These are phyloP conservation scores for Aspergillus indologenus DNA, from an alignment of 495 filamentous ascomycete species.

Conservation along the genomic window DNA sequence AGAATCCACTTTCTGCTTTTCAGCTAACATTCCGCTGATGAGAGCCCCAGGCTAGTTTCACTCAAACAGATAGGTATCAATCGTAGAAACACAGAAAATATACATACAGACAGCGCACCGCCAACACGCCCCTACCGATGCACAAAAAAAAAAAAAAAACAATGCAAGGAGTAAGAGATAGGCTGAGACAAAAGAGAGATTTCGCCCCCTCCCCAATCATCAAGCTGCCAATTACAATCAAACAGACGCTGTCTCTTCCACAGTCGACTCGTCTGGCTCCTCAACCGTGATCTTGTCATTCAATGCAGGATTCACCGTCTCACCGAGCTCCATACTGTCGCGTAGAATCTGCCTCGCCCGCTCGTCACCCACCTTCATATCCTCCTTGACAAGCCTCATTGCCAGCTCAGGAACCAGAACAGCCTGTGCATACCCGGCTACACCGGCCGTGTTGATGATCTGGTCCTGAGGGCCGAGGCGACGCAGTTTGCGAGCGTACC, in stretches of 20 bases:
- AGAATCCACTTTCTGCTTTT: not conserved
- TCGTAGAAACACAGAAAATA: not conserved
- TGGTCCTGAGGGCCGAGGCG: conserved; percentile 62
- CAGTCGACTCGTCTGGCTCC: not conserved
- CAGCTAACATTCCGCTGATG: not conserved
- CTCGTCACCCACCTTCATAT: conserved; percentile 68
- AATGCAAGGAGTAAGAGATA: not conserved
- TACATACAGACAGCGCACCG: not conserved
- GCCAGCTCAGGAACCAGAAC: conserved; percentile 87
- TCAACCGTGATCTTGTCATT: conserved; percentile 55
- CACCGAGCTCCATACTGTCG: conserved; percentile 75
- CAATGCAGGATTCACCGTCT: conserved; percentile 65
- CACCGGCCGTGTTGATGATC: conserved; percentile 65
- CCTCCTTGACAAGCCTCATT: conserved; percentile 74
- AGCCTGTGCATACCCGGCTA: conserved; percentile 72
- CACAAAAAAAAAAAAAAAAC: not conserved
- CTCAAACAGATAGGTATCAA: not conserved
- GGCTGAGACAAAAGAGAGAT: not conserved
- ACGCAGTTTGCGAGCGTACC: conserved; percentile 60
- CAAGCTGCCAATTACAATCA: not conserved
- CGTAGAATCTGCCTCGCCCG: conserved; percentile 64
- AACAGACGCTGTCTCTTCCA: not conserved
- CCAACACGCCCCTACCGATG: not conserved
- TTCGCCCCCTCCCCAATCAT: not conserved
- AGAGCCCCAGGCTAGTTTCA: not conserved